Conservation (phyloP, 2,329 filamentous ascomycete genomes). For the Albifimbria verrucaria region DNA sequence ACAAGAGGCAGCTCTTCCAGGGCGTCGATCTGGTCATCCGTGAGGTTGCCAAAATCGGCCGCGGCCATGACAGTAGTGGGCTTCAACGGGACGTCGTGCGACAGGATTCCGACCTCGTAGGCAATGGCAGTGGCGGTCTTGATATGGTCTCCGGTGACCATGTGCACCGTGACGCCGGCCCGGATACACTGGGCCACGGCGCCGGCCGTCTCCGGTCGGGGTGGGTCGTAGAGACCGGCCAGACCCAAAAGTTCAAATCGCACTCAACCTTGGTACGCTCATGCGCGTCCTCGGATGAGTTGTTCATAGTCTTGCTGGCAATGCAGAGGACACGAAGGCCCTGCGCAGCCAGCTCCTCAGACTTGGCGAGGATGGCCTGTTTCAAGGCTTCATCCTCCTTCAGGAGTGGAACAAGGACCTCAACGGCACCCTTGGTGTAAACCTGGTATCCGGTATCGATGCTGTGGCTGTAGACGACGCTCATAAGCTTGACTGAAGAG, state of each 20-base stretch:
- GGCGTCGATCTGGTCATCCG: constrained; percentile 59
- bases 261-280: constrained; percentile 54
- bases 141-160: constrained; percentile 68
- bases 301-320: constrained; percentile 46
- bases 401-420: constrained; percentile 52
- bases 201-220: constrained; percentile 61
- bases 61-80: constrained; percentile 57
- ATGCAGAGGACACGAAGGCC: constrained; percentile 69
- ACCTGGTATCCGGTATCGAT: constrained; percentile 35
- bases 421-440: constrained; percentile 57
- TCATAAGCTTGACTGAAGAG: constrained; percentile 72
- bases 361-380: constrained; percentile 42
- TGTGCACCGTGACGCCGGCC: constrained; percentile 64
- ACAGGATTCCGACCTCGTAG: constrained; percentile 60
- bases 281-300: constrained; percentile 31
- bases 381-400: constrained; percentile 45
- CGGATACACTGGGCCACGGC: constrained; percentile 57
- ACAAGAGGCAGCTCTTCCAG: constrained; percentile 62
- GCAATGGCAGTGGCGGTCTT: constrained; percentile 66
- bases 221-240: constrained; percentile 70
- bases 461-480: constrained; percentile 55
- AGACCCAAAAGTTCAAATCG: constrained; percentile 64
- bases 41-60: constrained; percentile 59
- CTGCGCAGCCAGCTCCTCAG: constrained; percentile 56
- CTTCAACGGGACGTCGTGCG: constrained; percentile 28